These are phyloP conservation scores for Globisporangium paroecandrum DNA, from an alignment of 352 stramenopile species.

Conservation along the genomic window DNA sequence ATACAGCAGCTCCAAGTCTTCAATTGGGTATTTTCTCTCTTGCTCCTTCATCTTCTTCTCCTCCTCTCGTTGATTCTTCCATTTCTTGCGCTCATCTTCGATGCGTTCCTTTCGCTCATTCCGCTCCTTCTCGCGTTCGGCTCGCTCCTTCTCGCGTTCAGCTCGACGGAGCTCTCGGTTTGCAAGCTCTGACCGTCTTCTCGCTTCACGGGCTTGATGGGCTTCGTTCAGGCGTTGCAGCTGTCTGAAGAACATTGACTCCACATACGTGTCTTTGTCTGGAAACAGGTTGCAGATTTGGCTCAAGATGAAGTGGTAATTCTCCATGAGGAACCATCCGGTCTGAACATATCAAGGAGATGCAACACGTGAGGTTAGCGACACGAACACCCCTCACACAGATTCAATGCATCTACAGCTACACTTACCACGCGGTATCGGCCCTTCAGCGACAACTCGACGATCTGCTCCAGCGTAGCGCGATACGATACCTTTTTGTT, in stretches of 20 bases:
- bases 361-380: constrained; percentile 8
- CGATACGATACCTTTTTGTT: constrained; percentile 86
- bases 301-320: constrained; percentile 74
- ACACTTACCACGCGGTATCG: constrained; percentile 70
- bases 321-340: constrained; percentile 82
- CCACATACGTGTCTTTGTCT: constrained; percentile 69
- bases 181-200: constrained; percentile 51
- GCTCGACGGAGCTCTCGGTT: constrained; percentile 58
- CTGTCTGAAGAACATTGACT: constrained; percentile 87
- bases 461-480: constrained; percentile 78
- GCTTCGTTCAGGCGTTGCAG: constrained; percentile 70
- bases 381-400: not conserved
- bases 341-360: constrained; percentile 37
- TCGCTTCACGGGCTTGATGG: constrained; percentile 52
- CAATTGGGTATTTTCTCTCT: constrained; percentile 64
- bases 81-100: constrained; percentile 44
- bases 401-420: constrained; percentile 1
- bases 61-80: constrained; percentile 57
- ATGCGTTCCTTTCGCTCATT: constrained; percentile 37
- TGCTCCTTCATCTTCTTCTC: constrained; percentile 58
- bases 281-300: constrained; percentile 77
- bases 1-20: constrained; percentile 61
- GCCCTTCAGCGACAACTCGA: constrained; percentile 66
- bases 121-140: constrained; percentile 58
- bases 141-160: constrained; percentile 54